These are phyloP conservation scores for Dendrocalamus latiflorus DNA, from an alignment of 202 grass and related monocot species.

Conservation along the genomic window DNA sequence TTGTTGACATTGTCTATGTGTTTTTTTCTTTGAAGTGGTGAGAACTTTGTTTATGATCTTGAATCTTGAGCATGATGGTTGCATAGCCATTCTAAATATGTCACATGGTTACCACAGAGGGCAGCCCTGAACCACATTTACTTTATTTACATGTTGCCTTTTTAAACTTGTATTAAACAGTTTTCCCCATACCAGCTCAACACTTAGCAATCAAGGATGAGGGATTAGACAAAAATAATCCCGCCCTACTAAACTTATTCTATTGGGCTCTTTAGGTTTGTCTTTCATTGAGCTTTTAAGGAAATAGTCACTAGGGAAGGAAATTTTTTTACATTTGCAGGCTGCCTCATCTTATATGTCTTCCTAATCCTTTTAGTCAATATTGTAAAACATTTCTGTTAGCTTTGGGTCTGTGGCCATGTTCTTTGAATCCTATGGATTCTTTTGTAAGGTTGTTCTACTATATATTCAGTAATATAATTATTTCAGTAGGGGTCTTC, in stretches of 20 bases:
- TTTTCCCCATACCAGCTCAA: neutral
- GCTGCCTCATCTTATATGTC: neutral
- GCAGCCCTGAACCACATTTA: neutral
- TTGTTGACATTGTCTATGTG: neutral
- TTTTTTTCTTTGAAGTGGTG: neutral
- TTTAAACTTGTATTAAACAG: neutral
- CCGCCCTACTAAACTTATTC: neutral
- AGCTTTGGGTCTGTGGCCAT: neutral
- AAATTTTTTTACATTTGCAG: neutral
- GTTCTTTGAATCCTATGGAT: neutral
- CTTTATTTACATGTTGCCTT: neutral
- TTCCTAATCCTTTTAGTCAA: neutral
- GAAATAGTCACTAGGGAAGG: neutral
- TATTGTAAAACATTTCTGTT: neutral
- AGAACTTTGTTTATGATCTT: neutral
- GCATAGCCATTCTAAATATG: neutral
- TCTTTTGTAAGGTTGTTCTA: neutral
- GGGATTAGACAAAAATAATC: neutral
- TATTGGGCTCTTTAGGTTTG: neutral
- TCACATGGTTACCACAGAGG: neutral
- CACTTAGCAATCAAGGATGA: neutral
- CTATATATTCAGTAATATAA: neutral
- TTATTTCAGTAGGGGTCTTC: neutral
- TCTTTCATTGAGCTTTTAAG: neutral
- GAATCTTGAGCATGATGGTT: neutral